Evolutionary conservation across 73 alveolate genomes (phyloP).

Genomic region (Blepharisma stoltei): DNA sequence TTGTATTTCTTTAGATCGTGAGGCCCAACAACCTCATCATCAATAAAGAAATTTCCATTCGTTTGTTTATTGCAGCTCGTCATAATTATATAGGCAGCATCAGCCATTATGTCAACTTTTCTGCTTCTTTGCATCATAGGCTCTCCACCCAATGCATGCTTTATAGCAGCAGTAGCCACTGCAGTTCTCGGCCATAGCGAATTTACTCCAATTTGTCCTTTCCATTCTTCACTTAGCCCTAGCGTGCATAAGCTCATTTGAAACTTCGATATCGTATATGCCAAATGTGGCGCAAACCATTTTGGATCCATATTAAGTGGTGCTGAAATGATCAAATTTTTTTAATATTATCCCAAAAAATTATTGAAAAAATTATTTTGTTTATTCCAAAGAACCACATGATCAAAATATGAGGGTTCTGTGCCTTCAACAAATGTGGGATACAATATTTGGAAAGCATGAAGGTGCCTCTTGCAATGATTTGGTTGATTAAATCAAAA

Average conservation of each 20-base stretch:
- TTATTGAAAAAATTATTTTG: too few species aligned
- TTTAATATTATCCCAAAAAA: too few species aligned
- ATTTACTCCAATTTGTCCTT: conserved; percentile 57
- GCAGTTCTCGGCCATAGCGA: conserved; percentile 82
- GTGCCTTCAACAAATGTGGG: conserved; percentile 66
- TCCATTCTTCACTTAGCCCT: conserved; percentile 76
- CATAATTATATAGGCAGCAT: conserved; percentile 70
- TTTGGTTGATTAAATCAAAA: conserved; percentile 62
- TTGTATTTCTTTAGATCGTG: conserved; percentile 2
- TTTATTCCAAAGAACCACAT: too few species aligned
- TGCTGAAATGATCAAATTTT: conserved; percentile 58
- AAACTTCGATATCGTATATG: conserved; percentile 69
- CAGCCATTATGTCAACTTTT: conserved; percentile 70
- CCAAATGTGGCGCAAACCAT: conserved; percentile 70
- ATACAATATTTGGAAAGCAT: conserved; percentile 64
- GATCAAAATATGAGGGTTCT: conserved; percentile 74
- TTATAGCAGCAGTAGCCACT: conserved; percentile 83
- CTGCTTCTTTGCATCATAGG: conserved; percentile 55
- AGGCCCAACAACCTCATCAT: conserved; percentile 14
- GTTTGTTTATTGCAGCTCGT: conserved; percentile 61
- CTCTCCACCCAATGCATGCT: conserved; percentile 78
- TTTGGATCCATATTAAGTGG: conserved; percentile 59
- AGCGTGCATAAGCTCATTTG: conserved; percentile 72
- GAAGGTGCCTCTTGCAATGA: conserved; percentile 78
- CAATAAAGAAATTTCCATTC: conserved; percentile 68